Evolutionary conservation across 345 rosid species (phyloP), one percentile per base, ranked within the genome.

Genomic region (Eucalyptus polyanthemos): DNA sequence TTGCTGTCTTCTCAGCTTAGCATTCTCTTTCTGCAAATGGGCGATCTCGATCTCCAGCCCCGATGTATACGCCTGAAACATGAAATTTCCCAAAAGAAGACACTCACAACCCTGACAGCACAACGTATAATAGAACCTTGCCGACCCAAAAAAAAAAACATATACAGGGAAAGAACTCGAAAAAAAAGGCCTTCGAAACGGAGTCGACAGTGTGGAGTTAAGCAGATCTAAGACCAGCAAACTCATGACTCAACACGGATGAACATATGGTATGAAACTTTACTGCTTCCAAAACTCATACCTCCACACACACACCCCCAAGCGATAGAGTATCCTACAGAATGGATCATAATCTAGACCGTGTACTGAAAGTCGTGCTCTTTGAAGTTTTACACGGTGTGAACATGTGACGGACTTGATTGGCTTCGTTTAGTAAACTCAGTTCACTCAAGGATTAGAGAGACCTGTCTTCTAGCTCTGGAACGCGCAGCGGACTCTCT

Each of bases 401-500:
- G 69, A 40, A 40, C 85, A 22, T 40, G 27, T 21, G 25, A 76
- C 47, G 85, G 24, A 37, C 83, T 76, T 21, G 83, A 40, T 37
- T 40, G 47, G 47, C 83, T 76, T 76, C 29, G 42, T 37, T 40
- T 40, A 76, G 85, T 76, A 21, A 40, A 76, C 29, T 22, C 5
- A 21, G 16, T 40, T 76, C 47, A 76, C 85, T 44, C 85, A 76
- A 40, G 72, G 54, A 81, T 40, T 34, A 60, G 31, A 86, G 87
- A 67, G 88, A 92, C 97, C 94, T 94, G 97, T 89, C 92, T 95
- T 87, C 95, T 91, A n/a, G 95, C 94, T 50, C 97, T 90, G 89
- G 95, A 95, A 80, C 96, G 93, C 56, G 94, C 95, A 12, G 97
- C 95, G 31, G 97, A 94, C 88, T 95, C 97, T 89, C 97, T 90